phyloP scores from a whole-genome alignment of 2,329 filamentous ascomycete genomes.

The Aulographum hederae region DNA sequence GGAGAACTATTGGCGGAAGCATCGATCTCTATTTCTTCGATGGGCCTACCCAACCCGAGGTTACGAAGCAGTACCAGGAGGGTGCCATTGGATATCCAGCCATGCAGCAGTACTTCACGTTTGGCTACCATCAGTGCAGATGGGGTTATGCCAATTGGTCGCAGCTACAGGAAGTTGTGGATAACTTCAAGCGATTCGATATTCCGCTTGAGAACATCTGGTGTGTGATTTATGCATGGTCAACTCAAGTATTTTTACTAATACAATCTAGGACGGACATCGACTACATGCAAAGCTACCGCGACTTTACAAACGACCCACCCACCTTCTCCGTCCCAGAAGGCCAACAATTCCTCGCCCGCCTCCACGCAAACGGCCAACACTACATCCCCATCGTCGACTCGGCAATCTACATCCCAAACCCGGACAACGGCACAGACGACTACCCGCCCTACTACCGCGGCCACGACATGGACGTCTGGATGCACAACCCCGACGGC shows the following conservation, averaged over 20 bases:
- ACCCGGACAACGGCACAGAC: constrained; percentile 49
- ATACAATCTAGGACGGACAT: constrained; percentile 21
- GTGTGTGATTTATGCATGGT: constrained; percentile 10
- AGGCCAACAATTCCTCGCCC: constrained; percentile 31
- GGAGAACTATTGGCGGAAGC: constrained; percentile 56
- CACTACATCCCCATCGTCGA: constrained; percentile 45
- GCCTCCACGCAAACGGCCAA: constrained; percentile 33
- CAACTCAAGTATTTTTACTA: neutral
- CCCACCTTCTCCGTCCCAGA: constrained; percentile 30
- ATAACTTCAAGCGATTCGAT: constrained; percentile 32
- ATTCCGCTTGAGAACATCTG: constrained; percentile 38
- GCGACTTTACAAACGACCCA: constrained; percentile 39
- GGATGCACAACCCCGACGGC: constrained; percentile 35
- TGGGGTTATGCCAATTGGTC: constrained; percentile 69
- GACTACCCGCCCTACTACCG: constrained; percentile 31
- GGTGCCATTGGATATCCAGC: constrained; percentile 52
- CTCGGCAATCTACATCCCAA: constrained; percentile 51
- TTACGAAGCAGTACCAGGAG: constrained; percentile 52
- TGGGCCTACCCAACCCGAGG: constrained; percentile 48
- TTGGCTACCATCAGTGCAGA: constrained; percentile 69
- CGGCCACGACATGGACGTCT: constrained; percentile 29
- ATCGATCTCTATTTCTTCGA: constrained; percentile 68
- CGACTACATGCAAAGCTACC: constrained; percentile 39
- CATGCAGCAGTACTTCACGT: constrained; percentile 66
- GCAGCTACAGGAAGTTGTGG: constrained; percentile 38